Conservation (phyloP, 2,329 filamentous ascomycete species). For the Paramyrothecium sp. region DNA sequence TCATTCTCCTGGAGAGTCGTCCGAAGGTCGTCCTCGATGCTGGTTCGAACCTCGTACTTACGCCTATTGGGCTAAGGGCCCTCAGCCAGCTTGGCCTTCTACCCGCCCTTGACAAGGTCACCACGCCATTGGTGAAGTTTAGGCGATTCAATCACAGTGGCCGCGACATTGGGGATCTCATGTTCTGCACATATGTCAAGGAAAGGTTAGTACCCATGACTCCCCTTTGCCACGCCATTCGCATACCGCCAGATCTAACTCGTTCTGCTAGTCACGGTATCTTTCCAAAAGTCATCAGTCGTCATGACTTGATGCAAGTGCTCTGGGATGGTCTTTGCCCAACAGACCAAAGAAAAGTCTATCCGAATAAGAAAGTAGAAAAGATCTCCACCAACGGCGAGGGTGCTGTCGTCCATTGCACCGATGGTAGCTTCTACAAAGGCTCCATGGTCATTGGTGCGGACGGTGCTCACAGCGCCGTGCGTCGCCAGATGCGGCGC, state of each 20-base stretch:
- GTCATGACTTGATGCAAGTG: background rate
- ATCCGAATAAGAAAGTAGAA: background rate
- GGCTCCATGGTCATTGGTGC: conserved; percentile 37
- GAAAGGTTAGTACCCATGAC: background rate
- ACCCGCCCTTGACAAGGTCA: background rate
- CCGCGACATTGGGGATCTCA: background rate
- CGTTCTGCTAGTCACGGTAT: background rate
- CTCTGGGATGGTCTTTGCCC: background rate
- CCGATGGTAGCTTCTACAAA: conserved; percentile 27
- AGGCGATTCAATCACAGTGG: background rate
- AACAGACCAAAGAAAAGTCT: background rate
- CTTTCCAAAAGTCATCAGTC: background rate
- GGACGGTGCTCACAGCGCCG: conserved; percentile 36
- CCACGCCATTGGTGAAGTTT: background rate
- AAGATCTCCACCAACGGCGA: background rate
- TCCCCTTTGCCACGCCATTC: background rate
- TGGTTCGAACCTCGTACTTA: background rate
- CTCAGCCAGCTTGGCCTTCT: background rate
- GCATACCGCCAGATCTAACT: background rate
- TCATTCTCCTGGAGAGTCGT: background rate
- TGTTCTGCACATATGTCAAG: background rate
- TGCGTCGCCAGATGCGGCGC: conserved; percentile 25
- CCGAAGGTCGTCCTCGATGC: background rate
- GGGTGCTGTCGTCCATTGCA: conserved; percentile 24
- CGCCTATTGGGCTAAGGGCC: background rate